Conservation (phyloP, 768 basidiomycete genomes). For the Chalciporus piperatus region DNA sequence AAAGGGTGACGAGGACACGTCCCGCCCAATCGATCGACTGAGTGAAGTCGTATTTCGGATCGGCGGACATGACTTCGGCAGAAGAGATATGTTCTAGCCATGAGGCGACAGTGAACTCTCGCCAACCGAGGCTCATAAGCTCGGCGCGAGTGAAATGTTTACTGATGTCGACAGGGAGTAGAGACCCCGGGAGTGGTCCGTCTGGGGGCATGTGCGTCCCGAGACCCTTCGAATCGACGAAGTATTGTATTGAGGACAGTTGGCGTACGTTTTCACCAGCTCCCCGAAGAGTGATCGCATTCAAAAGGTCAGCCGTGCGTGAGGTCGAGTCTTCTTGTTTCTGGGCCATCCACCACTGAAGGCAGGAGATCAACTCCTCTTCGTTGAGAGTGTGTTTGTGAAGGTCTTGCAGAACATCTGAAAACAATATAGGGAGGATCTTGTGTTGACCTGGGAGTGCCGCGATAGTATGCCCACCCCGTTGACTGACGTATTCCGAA, state of each 20-base stretch:
- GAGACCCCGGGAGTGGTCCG: conserved; percentile 70
- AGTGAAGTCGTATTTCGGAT: conserved; percentile 55
- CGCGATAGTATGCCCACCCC: conserved; percentile 56
- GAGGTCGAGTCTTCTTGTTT: conserved; percentile 32
- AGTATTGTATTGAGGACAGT: conserved; percentile 60
- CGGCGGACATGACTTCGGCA: conserved; percentile 36
- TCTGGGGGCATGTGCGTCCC: conserved; percentile 61
- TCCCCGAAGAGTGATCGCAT: conserved; percentile 59
- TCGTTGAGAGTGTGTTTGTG: conserved; percentile 61
- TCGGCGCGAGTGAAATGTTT: conserved; percentile 50
- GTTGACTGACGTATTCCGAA: conserved; percentile 51
- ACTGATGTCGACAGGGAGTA: conserved; percentile 66
- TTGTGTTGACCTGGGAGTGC: conserved; percentile 57
- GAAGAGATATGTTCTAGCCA: conserved; percentile 68
- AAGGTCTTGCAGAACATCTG: conserved; percentile 77
- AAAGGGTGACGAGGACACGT: conserved; percentile 58
- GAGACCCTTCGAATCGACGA: conserved; percentile 57
- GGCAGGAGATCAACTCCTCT: conserved; percentile 68
- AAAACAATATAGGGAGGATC: conserved; percentile 68
- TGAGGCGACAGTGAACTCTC: conserved; percentile 63
- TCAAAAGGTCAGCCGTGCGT: conserved; percentile 56
- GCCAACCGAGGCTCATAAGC: conserved; percentile 68
- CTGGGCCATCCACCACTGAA: conserved; percentile 76
- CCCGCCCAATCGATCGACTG: conserved; percentile 73
- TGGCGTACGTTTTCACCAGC: conserved; percentile 53